Base-by-base conservation (phyloP, 768 basidiomycete genomes). In the Leccinellum luteum region DNA sequence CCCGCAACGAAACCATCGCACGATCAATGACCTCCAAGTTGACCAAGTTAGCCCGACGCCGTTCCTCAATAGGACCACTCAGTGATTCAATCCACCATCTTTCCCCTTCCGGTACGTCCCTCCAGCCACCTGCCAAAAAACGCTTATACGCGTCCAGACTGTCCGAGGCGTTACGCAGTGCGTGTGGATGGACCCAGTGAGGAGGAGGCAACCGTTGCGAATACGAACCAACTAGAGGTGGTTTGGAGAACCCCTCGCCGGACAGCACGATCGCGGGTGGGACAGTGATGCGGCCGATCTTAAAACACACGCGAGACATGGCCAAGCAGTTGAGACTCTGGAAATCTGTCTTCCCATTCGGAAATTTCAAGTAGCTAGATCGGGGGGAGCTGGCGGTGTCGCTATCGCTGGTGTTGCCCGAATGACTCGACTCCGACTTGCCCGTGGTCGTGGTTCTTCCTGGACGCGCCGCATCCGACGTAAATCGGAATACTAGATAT, bases 81-180 rank as follows among this genome's bases (percentile, higher is more conserved):
- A 88, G 70, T 44, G 85, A 81, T n/a, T 68, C 64, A 35, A 86
- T 80, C 86, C 87, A 89, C 84, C 85, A 89, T 53, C 84, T 72
- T 68, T 83, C 80, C 25, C 62, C 74, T 63, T 79, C 79, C 0
- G 81, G 79, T 14, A 84, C 77, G 17, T 81, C 77, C 52, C 74
- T 75, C 87, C 87, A 90, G 17, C 83, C 85, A 17, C 83, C 81
- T 23, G 74, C 75, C 53, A 83, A 68, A 49, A 88, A 78, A 27
- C 69, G 69, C 47, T 66, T 76, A 63, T 83, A 70, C 54, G 63
- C 70, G 59, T 71, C 75, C 6, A 64, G 48, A 53, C 62, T 63
- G 23, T 55, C 49, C 2, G 62, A 54, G 0, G 54, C 14, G 30
- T n/a, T 44, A 28, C 62, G 62, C 32, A 63, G 30, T 6, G 49